phyloP scores from a whole-genome alignment of 176 grass and related monocot genomes.

The Oryza glumipatula region DNA sequence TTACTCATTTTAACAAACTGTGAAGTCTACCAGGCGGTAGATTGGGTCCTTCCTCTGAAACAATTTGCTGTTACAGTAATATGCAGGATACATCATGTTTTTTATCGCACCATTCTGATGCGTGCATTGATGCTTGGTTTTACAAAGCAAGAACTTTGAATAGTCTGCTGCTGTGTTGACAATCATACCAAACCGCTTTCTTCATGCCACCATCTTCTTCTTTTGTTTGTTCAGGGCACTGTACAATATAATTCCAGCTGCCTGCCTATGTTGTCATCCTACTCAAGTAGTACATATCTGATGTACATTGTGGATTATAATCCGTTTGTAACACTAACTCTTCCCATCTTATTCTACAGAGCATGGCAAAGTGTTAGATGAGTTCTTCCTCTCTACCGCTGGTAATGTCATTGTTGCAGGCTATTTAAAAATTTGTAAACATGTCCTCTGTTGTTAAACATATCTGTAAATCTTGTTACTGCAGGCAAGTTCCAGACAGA shows the following conservation, averaged over 20 bases:
- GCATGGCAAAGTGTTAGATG: conserved; percentile 90
- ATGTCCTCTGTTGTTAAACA: not conserved
- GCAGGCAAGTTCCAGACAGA: conserved; percentile 95
- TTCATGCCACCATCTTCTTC: not conserved
- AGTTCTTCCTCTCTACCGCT: conserved; percentile 94
- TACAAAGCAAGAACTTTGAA: not conserved
- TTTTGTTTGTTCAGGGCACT: not conserved
- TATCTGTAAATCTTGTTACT: conserved; percentile 25
- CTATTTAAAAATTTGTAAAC: not conserved
- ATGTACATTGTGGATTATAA: not conserved
- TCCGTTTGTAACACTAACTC: conserved; percentile 32
- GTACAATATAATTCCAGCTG: not conserved
- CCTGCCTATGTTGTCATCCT: not conserved
- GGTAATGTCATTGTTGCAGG: conserved; percentile 54
- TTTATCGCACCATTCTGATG: not conserved
- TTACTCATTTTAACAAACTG: not conserved
- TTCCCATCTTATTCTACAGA: conserved; percentile 52
- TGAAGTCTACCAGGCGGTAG: not conserved
- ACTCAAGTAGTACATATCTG: not conserved
- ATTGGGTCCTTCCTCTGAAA: conserved; percentile 11
- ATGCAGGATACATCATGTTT: not conserved
- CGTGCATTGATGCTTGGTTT: not conserved
- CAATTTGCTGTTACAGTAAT: not conserved
- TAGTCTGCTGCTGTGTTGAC: not conserved
- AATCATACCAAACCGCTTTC: conserved; percentile 3